Percentiles rank a stretch among this genome's conserved stretches.
Conservation (phyloP, 306 rosid species). For the Fragaria ananassa region DNA sequence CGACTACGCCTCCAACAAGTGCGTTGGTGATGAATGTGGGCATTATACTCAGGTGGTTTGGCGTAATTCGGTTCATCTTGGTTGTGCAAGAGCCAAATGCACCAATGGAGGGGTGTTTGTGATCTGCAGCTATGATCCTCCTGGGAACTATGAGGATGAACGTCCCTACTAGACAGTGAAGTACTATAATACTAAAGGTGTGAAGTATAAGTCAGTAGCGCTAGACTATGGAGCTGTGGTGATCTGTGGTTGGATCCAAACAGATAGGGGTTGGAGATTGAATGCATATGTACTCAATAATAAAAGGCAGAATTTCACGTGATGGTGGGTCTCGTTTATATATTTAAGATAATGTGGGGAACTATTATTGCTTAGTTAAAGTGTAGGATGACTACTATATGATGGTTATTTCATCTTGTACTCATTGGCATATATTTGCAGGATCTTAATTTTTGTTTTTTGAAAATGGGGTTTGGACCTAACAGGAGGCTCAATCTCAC, state of each 20-base stretch:
- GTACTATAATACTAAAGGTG: neutral
- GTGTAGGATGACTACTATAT: neutral
- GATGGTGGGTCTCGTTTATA: neutral
- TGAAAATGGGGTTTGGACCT: too few relatives aligned
- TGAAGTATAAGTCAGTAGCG: neutral
- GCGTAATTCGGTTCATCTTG: conserved; percentile 39
- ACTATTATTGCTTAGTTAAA: neutral
- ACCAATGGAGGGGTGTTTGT: conserved; percentile 43
- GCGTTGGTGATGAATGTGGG: conserved; percentile 54
- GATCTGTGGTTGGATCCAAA: conserved; percentile 2
- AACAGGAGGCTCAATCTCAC: too few relatives aligned
- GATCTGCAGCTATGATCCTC: conserved; percentile 63
- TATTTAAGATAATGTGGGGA: neutral
- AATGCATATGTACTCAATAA: neutral
- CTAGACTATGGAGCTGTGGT: neutral
- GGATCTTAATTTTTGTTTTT: too few relatives aligned
- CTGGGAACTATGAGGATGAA: conserved; percentile 46
- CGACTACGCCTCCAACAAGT: conserved; percentile 34
- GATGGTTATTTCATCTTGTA: too few relatives aligned
- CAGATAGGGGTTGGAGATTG: neutral
- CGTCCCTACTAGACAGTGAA: conserved; percentile 38
- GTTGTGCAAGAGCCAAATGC: conserved; percentile 58
- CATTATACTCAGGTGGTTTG: conserved; percentile 70
- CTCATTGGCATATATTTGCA: too few relatives aligned
- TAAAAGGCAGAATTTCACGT: neutral